Evolutionary conservation across 306 rosid species (phyloP).

Genomic region (Malus domestica): DNA sequence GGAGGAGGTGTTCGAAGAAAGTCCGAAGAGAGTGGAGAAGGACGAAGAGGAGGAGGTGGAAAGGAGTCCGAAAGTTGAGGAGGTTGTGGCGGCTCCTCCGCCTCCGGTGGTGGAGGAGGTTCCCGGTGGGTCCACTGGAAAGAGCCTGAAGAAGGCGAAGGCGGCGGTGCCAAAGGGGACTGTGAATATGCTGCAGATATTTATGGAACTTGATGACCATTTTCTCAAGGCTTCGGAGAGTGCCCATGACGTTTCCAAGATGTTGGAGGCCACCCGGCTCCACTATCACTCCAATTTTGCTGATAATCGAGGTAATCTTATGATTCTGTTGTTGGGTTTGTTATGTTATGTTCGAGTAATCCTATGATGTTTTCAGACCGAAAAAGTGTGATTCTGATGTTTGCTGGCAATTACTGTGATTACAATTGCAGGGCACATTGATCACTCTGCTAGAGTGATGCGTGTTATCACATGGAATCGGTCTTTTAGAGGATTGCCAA

Average conservation of each 20-base stretch:
- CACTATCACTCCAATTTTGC: conserved; percentile 98
- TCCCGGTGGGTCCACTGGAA: conserved; percentile 6
- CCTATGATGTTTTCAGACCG: background rate
- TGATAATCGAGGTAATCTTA: conserved; percentile 71
- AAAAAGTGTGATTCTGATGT: background rate
- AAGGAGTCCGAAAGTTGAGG: conserved; percentile 8
- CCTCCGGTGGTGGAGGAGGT: conserved; percentile 13
- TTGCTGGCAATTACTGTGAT: background rate
- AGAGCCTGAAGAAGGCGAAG: conserved; percentile 39
- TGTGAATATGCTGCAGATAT: conserved; percentile 39
- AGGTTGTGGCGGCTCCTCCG: conserved; percentile 20
- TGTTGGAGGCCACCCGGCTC: conserved; percentile 87
- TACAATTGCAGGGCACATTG: conserved; percentile 62
- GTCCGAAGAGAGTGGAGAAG: conserved; percentile 12
- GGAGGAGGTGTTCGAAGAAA: background rate
- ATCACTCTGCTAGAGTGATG: conserved; percentile 93
- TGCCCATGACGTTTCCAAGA: conserved; percentile 86
- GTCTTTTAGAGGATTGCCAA: conserved; percentile 57
- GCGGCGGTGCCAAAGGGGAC: conserved; percentile 25
- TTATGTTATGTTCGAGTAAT: background rate
- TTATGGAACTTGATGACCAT: conserved; percentile 58
- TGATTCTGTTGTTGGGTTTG: background rate
- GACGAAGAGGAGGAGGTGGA: conserved; percentile 6
- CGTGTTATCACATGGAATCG: conserved; percentile 93
- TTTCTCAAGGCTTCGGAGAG: conserved; percentile 88